A percentile compares a stretch with the other conserved stretches of the same genome.
phyloP scores from a whole-genome alignment of 306 rosid genomes.

The Pyrus pyrifolia region DNA sequence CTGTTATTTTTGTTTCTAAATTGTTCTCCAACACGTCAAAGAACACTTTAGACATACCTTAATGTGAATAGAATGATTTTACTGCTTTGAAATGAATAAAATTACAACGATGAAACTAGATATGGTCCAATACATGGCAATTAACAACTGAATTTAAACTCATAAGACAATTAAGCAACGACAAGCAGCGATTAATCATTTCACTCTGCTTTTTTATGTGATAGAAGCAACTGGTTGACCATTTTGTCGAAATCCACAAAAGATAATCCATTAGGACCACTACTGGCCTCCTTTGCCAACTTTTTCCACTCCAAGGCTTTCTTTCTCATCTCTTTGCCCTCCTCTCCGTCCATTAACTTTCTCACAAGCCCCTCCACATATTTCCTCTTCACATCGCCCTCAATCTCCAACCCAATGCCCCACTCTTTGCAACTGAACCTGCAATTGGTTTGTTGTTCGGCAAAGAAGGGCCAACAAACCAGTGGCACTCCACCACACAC shows the following conservation, averaged over 20 bases:
- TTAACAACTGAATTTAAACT: too few species aligned
- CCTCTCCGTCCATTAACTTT: conserved; percentile 50
- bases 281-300: conserved; percentile 27
- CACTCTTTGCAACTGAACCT: conserved; percentile 37
- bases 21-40: too few species aligned
- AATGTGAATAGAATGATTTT: too few species aligned
- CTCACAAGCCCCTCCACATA: conserved; percentile 39
- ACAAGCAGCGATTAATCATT: too few species aligned
- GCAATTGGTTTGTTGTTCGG: conserved; percentile 58
- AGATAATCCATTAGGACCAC: conserved; percentile 25
- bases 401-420: conserved; percentile 66
- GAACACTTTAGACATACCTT: too few species aligned
- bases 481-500: conserved; percentile 45
- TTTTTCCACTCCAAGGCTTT: conserved; percentile 42
- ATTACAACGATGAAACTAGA: too few species aligned
- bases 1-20: too few species aligned
- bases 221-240: too few species aligned
- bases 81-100: too few species aligned
- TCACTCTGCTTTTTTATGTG: too few species aligned
- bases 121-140: too few species aligned
- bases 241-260: conserved; percentile 20
- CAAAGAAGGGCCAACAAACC: conserved; percentile 57
- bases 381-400: conserved; percentile 30
- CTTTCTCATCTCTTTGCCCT: conserved; percentile 39
- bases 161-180: too few species aligned